These are phyloP conservation scores for Aureobasidium vineae DNA, from an alignment of 2,329 filamentous ascomycete species.

Conservation along the genomic window DNA sequence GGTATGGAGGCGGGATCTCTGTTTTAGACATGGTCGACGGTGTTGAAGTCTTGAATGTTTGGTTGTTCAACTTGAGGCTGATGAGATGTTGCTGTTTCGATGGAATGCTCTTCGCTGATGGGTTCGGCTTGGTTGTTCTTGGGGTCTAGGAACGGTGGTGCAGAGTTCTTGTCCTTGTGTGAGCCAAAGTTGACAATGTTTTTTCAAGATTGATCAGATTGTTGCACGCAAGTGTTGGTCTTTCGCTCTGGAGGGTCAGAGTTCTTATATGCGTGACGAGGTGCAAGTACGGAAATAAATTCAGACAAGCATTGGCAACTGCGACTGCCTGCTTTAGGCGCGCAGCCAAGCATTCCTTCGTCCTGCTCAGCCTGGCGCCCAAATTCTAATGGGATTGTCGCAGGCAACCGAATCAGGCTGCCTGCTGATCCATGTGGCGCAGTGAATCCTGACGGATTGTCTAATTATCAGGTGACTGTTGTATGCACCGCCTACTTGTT, in stretches of 20 bases:
- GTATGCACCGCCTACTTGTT: background rate
- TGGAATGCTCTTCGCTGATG: background rate
- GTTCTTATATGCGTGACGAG: background rate
- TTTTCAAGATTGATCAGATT: too few species aligned
- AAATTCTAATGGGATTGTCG: background rate
- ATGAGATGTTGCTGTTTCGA: background rate
- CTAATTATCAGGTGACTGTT: background rate
- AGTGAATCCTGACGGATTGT: background rate
- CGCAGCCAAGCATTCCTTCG: constrained; percentile 7
- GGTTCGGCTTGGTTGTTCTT: background rate
- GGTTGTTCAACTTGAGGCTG: background rate
- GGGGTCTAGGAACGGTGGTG: background rate
- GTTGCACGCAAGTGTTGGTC: background rate
- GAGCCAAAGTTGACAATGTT: background rate
- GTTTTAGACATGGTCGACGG: background rate
- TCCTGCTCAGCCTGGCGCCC: background rate
- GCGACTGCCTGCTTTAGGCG: background rate
- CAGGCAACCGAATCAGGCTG: background rate
- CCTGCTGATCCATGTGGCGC: background rate
- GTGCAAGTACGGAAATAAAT: background rate
- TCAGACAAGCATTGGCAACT: background rate
- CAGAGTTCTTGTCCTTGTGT: background rate
- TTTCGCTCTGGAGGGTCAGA: background rate
- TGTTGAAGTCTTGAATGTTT: background rate
- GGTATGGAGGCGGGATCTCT: background rate